phyloP scores from a whole-genome alignment of 306 rosid species.

The Oxytropis ochrocephala region DNA sequence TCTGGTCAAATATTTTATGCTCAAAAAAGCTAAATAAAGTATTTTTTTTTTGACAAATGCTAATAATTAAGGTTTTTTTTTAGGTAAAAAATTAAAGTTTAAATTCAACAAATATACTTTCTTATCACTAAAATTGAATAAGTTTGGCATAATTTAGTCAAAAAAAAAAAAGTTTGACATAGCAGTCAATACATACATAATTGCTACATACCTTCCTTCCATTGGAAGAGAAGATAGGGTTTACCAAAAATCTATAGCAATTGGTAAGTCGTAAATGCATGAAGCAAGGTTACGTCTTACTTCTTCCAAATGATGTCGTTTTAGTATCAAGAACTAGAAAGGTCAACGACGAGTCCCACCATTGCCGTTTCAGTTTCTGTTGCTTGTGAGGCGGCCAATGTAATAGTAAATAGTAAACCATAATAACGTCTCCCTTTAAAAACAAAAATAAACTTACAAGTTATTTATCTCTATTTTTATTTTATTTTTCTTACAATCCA shows the following conservation, averaged over 20 bases:
- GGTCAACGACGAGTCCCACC: conserved; percentile 13
- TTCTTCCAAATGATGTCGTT: neutral
- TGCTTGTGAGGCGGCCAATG: neutral
- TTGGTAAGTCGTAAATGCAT: neutral
- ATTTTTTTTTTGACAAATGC: too few species aligned
- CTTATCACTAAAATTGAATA: too few species aligned
- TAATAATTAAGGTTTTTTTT: too few species aligned
- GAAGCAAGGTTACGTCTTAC: neutral
- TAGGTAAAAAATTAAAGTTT: too few species aligned
- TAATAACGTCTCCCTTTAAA: neutral
- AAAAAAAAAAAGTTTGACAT: neutral
- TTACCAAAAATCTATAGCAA: neutral
- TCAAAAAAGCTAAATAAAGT: too few species aligned
- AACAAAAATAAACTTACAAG: neutral
- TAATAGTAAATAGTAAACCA: neutral
- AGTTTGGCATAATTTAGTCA: too few species aligned
- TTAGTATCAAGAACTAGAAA: too few species aligned
- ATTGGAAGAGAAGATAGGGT: neutral
- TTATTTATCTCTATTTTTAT: neutral
- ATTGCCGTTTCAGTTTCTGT: conserved; percentile 4
- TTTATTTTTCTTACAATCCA: neutral
- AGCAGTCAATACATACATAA: neutral
- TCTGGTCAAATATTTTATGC: too few species aligned
- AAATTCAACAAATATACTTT: too few species aligned
- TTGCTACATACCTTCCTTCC: too few species aligned